These are phyloP conservation scores for Podospora pseudopauciseta DNA, from an alignment of 495 filamentous ascomycete species.

Conservation along the genomic window DNA sequence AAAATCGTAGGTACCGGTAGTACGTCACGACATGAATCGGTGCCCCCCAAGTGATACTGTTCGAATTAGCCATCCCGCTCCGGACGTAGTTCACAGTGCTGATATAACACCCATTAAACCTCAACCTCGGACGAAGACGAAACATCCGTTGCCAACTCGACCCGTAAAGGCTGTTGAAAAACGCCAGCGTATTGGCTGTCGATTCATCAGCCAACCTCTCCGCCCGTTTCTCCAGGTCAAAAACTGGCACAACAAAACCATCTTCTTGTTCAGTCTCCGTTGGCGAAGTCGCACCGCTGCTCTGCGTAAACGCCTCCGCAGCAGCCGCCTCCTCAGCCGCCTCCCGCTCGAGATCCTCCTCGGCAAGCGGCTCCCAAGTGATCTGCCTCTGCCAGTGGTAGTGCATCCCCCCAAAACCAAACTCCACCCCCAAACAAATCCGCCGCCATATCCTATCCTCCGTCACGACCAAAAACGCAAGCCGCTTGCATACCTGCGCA, in stretches of 20 bases:
- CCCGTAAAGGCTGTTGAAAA: conserved; percentile 42
- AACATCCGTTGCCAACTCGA: conserved; percentile 66
- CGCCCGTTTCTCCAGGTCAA: conserved; percentile 29
- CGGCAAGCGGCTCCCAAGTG: conserved; percentile 54
- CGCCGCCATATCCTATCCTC: conserved; percentile 90
- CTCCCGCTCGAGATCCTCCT: conserved; percentile 34
- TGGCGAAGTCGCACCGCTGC: neutral
- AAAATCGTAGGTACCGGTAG: conserved; percentile 93
- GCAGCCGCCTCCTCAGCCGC: conserved; percentile 10
- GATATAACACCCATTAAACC: conserved; percentile 94
- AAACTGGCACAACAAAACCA: conserved; percentile 15
- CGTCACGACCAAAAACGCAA: conserved; percentile 78
- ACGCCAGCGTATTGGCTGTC: conserved; percentile 34
- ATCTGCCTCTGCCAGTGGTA: conserved; percentile 69
- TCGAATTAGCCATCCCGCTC: conserved; percentile 59
- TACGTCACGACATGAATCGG: conserved; percentile 97
- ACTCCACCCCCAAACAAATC: conserved; percentile 62
- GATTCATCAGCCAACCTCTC: conserved; percentile 29
- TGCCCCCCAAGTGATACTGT: conserved; percentile 63
- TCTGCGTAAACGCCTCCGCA: conserved; percentile 12
- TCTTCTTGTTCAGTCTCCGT: neutral
- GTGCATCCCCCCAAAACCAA: conserved; percentile 81
- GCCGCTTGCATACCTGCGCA: conserved; percentile 75
- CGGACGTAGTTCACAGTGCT: conserved; percentile 93
- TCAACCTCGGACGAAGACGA: conserved; percentile 74